Evolutionary conservation across 1,284 basidiomycete species (phyloP).

Genomic region (Trichosporon sp.): DNA sequence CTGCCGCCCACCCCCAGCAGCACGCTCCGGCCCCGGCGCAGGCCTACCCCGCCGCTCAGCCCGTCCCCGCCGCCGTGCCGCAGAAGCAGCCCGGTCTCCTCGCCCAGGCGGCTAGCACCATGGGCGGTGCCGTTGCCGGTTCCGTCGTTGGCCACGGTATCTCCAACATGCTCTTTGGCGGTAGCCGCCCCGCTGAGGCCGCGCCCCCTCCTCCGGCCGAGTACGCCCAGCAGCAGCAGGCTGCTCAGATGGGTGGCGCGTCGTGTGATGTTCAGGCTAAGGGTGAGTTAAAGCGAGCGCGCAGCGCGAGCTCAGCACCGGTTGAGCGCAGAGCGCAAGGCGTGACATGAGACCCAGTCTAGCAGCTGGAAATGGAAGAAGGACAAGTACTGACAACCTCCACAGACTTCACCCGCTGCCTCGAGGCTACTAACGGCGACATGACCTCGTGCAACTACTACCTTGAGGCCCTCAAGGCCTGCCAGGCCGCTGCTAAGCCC

Average conservation of each 20-base stretch:
- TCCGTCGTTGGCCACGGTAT: slow-evolving; percentile 56
- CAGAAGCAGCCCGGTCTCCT: slow-evolving; percentile 39
- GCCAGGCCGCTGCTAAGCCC: slow-evolving; percentile 49
- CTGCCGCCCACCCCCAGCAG: slow-evolving; percentile 33
- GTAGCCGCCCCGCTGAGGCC: slow-evolving; percentile 35
- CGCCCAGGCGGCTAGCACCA: slow-evolving; percentile 53
- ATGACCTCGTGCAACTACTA: slow-evolving; percentile 55
- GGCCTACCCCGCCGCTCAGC: slow-evolving; percentile 22
- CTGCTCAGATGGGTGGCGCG: slow-evolving; percentile 28
- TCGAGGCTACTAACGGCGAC: slow-evolving; percentile 53
- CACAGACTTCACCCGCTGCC: slow-evolving; percentile 52
- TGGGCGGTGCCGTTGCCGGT: slow-evolving; percentile 53
- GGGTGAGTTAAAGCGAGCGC: slow-evolving; percentile 40
- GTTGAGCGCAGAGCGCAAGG: too few species aligned
- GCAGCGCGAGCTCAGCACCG: too few species aligned
- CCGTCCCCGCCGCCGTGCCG: slow-evolving; percentile 16
- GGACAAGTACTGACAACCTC: background rate
- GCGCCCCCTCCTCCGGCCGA: slow-evolving; percentile 43
- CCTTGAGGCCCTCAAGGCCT: slow-evolving; percentile 52
- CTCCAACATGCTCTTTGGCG: slow-evolving; percentile 55
- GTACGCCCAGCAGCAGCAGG: slow-evolving; percentile 35
- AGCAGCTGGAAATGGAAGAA: too few species aligned
- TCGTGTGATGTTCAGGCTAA: slow-evolving; percentile 55
- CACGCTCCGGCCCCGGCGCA: slow-evolving; percentile 5
- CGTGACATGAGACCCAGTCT: too few species aligned